Evolutionary conservation across 176 grass and related monocot species (phyloP).

Genomic region (Rhynchospora tenuis): DNA sequence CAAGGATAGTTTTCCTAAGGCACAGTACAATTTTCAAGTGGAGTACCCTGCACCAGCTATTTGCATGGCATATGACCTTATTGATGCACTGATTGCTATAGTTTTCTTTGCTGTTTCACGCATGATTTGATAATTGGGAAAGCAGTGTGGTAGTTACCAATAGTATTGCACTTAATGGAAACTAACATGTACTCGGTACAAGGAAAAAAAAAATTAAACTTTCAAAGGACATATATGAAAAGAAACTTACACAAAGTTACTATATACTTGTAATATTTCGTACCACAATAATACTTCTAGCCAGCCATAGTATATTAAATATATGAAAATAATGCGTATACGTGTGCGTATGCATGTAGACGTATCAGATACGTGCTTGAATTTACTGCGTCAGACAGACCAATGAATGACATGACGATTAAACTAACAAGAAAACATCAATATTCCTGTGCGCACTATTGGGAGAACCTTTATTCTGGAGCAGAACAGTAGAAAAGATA

Average conservation of each 20-base stretch:
- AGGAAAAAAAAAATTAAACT: not conserved
- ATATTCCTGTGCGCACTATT: constrained; percentile 7
- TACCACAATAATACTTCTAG: not conserved
- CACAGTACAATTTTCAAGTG: not conserved
- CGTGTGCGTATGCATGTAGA: not conserved
- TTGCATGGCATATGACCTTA: not conserved
- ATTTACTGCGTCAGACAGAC: constrained; percentile 3
- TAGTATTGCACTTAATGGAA: not conserved
- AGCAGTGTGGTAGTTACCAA: not conserved
- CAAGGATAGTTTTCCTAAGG: constrained; percentile 36
- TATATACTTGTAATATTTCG: too few species aligned
- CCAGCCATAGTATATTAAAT: not conserved
- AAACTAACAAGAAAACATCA: not conserved
- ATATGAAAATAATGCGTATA: not conserved
- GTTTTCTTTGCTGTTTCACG: constrained; percentile 3
- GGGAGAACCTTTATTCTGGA: constrained; percentile 18
- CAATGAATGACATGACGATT: constrained; percentile 17
- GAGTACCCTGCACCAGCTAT: constrained; percentile 8
- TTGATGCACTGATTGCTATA: constrained; percentile 4
- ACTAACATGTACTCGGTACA: not conserved
- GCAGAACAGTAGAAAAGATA: constrained; percentile 10
- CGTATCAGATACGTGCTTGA: not conserved
- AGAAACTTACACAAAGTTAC: not conserved
- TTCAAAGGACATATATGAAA: not conserved
- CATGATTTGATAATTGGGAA: constrained; percentile 4